Evolutionary conservation across 805 yeast species (phyloP).

Genomic region (Nakazawaea molendinolei): DNA sequence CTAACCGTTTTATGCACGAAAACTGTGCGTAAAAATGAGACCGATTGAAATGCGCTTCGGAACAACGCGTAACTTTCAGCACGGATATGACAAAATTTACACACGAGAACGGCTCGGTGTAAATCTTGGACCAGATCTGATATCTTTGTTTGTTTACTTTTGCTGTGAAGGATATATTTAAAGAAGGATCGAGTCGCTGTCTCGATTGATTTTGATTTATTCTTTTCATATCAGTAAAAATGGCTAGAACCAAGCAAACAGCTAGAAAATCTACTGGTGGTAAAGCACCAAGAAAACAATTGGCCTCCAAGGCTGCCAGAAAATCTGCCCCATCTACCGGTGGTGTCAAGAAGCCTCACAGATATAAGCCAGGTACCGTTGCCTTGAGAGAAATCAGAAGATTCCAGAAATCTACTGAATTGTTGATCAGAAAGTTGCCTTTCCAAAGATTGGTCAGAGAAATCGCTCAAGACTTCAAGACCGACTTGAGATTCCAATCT

Average conservation of each 20-base stretch:
- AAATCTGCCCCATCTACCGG: constrained; percentile 88
- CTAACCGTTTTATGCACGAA: not conserved
- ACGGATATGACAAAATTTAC: no score
- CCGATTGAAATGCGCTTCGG: no score
- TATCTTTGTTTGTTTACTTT: constrained; percentile 2
- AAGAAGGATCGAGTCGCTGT: no score
- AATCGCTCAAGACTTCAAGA: constrained; percentile 90
- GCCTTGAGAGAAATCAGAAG: constrained; percentile 96
- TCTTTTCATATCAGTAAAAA: constrained; percentile 28
- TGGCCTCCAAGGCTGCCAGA: constrained; percentile 91
- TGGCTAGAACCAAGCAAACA: constrained; percentile 94
- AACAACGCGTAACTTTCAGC: no score
- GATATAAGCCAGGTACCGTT: constrained; percentile 96
- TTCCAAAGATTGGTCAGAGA: constrained; percentile 96
- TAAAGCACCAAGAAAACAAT: constrained; percentile 92
- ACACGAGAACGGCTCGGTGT: no score
- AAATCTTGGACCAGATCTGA: not conserved
- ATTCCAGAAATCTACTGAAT: constrained; percentile 94
- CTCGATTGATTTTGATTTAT: no score
- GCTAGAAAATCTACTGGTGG: constrained; percentile 96
- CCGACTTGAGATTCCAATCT: constrained; percentile 93
- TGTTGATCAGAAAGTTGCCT: constrained; percentile 92
- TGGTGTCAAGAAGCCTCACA: constrained; percentile 92
- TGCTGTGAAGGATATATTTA: no score
- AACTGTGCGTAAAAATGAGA: constrained; percentile 1